These are phyloP conservation scores for Sambucus nigra DNA, from an alignment of 129 eudicot species.

Conservation along the genomic window DNA sequence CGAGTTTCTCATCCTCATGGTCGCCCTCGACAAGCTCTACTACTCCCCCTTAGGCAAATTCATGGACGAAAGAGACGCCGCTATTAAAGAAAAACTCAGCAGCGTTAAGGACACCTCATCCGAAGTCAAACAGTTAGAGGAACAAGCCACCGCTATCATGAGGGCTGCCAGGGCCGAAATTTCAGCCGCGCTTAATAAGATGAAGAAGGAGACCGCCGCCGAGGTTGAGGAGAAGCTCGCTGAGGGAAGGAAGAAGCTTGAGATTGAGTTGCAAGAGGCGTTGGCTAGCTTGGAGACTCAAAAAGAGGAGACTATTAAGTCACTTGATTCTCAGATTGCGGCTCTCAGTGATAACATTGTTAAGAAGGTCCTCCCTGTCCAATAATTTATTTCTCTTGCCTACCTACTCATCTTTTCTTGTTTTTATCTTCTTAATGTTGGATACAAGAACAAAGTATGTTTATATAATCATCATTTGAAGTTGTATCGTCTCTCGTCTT, in stretches of 20 bases:
- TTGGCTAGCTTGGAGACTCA: constrained; percentile 62
- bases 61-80: constrained; percentile 72
- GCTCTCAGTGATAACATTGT: constrained; percentile 87
- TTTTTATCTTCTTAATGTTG: too few relatives aligned
- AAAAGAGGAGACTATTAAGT: constrained; percentile 59
- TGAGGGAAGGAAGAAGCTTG: constrained; percentile 70
- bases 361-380: constrained; percentile 85
- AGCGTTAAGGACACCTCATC: constrained; percentile 72
- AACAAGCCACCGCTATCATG: constrained; percentile 89
- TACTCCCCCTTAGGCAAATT: constrained; percentile 71
- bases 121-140: constrained; percentile 78
- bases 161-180: constrained; percentile 92
- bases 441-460: too few relatives aligned
- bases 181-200: constrained; percentile 70
- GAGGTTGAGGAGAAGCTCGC: constrained; percentile 80
- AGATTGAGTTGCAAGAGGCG: constrained; percentile 76
- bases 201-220: constrained; percentile 75
- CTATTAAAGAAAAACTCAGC: constrained; percentile 51
- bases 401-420: too few relatives aligned
- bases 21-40: constrained; percentile 82
- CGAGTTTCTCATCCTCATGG: constrained; percentile 71
- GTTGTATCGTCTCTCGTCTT: too few relatives aligned
- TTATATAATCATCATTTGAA: too few relatives aligned
- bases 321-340: constrained; percentile 81
- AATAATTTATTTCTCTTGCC: too few relatives aligned